These are phyloP conservation scores for Choiromyces venosus DNA, from an alignment of 495 filamentous ascomycete genomes.

Conservation along the genomic window DNA sequence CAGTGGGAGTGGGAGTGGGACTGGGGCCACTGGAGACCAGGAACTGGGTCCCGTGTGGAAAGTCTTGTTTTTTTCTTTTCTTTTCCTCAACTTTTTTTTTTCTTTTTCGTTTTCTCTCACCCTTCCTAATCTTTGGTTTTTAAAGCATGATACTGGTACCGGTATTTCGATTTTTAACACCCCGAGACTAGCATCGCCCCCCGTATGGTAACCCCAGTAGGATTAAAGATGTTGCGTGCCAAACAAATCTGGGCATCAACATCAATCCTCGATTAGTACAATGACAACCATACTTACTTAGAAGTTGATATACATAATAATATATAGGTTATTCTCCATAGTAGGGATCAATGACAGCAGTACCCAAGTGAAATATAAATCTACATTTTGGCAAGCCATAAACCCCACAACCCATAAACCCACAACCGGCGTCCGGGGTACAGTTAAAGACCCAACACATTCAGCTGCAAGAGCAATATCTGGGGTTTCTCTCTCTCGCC, in stretches of 20 bases:
- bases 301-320: background rate
- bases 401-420: background rate
- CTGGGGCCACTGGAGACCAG: background rate
- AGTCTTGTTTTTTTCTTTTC: background rate
- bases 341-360: constrained; percentile 1
- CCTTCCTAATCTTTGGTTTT: background rate
- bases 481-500: constrained; percentile 27
- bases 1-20: constrained; percentile 1
- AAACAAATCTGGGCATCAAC: background rate
- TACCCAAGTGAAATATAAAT: background rate
- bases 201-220: background rate
- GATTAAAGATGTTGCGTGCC: background rate
- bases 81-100: background rate
- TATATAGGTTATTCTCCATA: background rate
- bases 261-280: background rate
- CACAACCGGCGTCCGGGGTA: background rate
- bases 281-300: background rate
- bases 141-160: background rate
- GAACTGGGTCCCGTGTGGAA: background rate
- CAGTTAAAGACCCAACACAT: background rate
- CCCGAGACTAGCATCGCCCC: background rate
- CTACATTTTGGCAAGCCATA: background rate
- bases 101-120: background rate
- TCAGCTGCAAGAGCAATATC: constrained; percentile 9
- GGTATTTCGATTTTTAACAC: background rate